Conservation (phyloP, 768 basidiomycete species). For the Leucosporidium scottii region DNA sequence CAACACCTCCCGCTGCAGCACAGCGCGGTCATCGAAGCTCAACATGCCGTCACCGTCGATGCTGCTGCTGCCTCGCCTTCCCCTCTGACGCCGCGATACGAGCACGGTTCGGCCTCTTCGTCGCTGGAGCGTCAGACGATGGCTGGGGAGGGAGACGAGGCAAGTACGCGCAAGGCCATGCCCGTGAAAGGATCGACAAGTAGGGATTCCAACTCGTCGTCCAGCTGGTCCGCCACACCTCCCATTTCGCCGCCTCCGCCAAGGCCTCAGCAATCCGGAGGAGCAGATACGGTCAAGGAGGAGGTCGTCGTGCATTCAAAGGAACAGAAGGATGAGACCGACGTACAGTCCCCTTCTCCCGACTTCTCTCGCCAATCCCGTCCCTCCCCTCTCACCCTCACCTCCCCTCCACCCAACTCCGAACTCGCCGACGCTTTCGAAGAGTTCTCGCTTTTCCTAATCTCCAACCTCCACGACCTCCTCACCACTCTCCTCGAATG, state of each 20-base stretch:
- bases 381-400: background rate
- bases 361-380: background rate
- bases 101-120: background rate
- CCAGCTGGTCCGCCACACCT: background rate
- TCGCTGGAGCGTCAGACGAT: background rate
- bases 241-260: background rate
- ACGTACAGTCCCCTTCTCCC: background rate
- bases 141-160: too few species aligned
- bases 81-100: background rate
- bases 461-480: background rate
- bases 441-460: background rate
- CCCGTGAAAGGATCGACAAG: background rate
- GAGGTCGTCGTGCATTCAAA: background rate
- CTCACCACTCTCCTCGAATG: background rate
- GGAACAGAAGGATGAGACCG: background rate
- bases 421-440: conserved; percentile 5
- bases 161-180: background rate
- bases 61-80: background rate
- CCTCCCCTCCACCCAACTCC: background rate
- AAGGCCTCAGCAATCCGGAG: background rate
- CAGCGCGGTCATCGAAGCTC: background rate
- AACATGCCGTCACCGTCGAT: background rate
- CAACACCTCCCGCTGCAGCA: background rate
- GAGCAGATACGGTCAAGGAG: too few species aligned
- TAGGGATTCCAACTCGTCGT: background rate